Evolutionary conservation across 108 stramenopile species (phyloP).

Genomic region (Cylindrotheca fusiformis): DNA sequence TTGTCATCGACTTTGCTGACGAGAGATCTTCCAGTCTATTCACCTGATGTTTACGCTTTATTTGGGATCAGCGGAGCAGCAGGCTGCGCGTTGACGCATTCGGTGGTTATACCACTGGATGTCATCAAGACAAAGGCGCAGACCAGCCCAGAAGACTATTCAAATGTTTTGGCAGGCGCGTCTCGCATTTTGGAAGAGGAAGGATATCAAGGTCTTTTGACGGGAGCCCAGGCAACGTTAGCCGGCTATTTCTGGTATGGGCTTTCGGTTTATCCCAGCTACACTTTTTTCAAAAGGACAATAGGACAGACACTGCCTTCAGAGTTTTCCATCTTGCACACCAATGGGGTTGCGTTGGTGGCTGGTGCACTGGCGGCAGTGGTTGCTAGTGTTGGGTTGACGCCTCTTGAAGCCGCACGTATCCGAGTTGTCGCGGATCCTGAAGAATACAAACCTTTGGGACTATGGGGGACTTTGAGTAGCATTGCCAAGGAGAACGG

Average conservation of each 20-base stretch:
- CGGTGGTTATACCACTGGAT: conserved; percentile 87
- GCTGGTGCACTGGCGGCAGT: conserved; percentile 89
- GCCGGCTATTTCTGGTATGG: conserved; percentile 94
- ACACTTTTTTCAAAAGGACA: conserved; percentile 86
- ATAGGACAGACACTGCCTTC: conserved; percentile 40
- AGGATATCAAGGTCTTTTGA: conserved; percentile 63
- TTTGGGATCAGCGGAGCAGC: conserved; percentile 85
- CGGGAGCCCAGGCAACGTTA: conserved; percentile 89
- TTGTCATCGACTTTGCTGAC: conserved; percentile 39
- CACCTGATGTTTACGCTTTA: conserved; percentile 52
- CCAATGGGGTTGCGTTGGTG: conserved; percentile 75
- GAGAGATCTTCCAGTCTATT: conserved; percentile 46
- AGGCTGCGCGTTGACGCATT: conserved; percentile 89
- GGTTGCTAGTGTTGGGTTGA: conserved; percentile 87
- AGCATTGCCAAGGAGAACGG: conserved; percentile 64
- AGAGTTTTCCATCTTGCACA: conserved; percentile 57
- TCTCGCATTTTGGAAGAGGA: conserved; percentile 61
- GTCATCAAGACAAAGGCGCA: conserved; percentile 90
- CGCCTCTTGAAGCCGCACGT: conserved; percentile 80
- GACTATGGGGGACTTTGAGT: conserved; percentile 63
- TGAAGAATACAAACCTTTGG: conserved; percentile 47
- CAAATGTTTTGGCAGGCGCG: conserved; percentile 32
- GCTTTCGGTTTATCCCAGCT: conserved; percentile 88
- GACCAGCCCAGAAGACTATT: conserved; percentile 64
- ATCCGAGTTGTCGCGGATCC: conserved; percentile 91